Base-by-base conservation (phyloP, 306 rosid genomes). In the Gillenia trifoliata region DNA sequence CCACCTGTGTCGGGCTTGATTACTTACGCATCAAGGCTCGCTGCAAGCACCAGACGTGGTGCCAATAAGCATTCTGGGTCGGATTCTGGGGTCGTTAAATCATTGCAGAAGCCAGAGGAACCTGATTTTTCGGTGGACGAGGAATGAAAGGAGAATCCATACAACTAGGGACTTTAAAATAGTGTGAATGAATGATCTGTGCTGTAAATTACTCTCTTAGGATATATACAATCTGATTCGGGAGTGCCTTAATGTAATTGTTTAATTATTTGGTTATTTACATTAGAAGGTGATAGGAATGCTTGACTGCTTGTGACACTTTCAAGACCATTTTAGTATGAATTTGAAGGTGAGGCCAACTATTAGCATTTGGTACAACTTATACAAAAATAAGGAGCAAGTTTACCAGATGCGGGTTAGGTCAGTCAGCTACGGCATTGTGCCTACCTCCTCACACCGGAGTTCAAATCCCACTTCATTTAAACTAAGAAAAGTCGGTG, bases 91-190 rank as follows among this genome's bases (percentile, higher is more conserved):
- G 88, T 71, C 2, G 89, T 84, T 1, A 85, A 81, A 71, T 83
- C 90, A 41, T 81, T 89, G 84, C 91, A 74, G 76, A 93, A 93
- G 79, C 98, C 98, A 23, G 79, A 82, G 25, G 97, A 93, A 67
- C 97, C 97, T 0, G 91, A 89, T 59, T 93, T 93, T 76, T 85
- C 85, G 22, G 80, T 86, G 34, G 87, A 78, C 31, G 88, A 88
- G 68, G 71, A 57, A 60, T 70, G 71, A 66, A 47, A 0, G 13
- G 17, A 43, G 74, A 31, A 60, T 57, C 30, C 38, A 76, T 28
- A 15, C 45, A 65, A 40, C 22, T 34, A 17, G 34, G 50, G n/a
- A 40, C 11, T 10, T 12, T 20, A 33, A 33, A 64, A 31, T 33
- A 33, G 9, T 64, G 45, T 64, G 47, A 20, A 64, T 33, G 26